Evolutionary conservation across 2,329 filamentous ascomycete genomes (phyloP), one percentile per base, ranked within the genome.

Genomic region (Stagonosporopsis cucurbitacearum): DNA sequence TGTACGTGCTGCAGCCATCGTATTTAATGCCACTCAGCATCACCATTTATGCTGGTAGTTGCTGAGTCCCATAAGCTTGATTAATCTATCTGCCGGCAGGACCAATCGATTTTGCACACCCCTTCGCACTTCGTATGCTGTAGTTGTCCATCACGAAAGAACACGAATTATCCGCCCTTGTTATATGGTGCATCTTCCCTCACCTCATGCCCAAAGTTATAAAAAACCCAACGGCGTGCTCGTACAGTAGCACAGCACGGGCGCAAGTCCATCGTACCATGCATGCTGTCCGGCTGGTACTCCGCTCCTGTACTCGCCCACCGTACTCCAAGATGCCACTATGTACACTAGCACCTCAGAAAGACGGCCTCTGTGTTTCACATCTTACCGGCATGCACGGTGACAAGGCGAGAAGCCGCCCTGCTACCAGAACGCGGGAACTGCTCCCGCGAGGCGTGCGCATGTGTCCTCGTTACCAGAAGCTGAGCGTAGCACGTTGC

Each of bases 251-350:
- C 35, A 17, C 11, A 11, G 17, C 17, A 20, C 35, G 17, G 17
- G 6, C 13, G 25, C 19, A 20, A 11, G 32, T 13, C 17, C 35
- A 19, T 2, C 46, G 32, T 39, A 35, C 41, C 26, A 25, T 3
- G 13, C 26, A 25, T 3, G 13, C 35, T 1, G 22, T 25, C 1
- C 51, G 35, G 52, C 13, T 23, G 7, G n/a, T 6, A 37, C 15
- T 50, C 53, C 53, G 53, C n/a, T 17, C 19, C 6, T 36, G 11
- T 33, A 46, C 47, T 51, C 53, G 47, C 46, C 30, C 41, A 41
- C 13, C 4, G 22, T 17, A 22, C 22, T 20, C 9, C 35, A n/a
- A 15, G 9, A 37, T 13, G 19, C 15, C 40, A 32, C 19, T 15
- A 15, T 32, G 12, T 47, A 35, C 32, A 30, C 52, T 41, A 55